Evolutionary conservation across 805 yeast genomes (phyloP), one percentile per base, ranked within the genome.

Genomic region (Saccharomycopsis malanga): DNA sequence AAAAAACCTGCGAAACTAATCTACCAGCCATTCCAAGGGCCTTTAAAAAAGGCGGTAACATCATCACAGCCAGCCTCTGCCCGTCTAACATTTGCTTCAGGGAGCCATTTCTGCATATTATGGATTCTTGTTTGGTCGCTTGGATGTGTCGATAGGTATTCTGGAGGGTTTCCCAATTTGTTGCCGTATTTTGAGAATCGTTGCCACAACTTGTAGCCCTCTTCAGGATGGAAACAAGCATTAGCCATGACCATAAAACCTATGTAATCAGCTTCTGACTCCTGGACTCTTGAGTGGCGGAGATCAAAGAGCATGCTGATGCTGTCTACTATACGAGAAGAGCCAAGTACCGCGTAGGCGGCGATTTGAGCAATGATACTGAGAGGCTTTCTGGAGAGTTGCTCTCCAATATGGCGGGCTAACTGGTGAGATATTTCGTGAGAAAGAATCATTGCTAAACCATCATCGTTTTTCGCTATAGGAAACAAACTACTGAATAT

Each of bases 391-490:
- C 76, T 73, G 12, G 95, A 81, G 46, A 91, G 59, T 56, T 82
- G 81, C 59, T 93, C 99, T 41, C 83, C 80, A 4, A 93, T 78
- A 61, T 93, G 98, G 50, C 95, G 80, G 6, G 96, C 96, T 54
- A 93, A 69, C 62, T 88, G 95, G 66, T 93, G 98, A 0, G 96
- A 89, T 47, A 89, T 76, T 58, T 93, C 99, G 61, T 93, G 99
- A 0, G 95, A 71, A 39, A 93, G 67, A 2, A 93, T 96, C 0
- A 98, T 88, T n/a, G 98, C 98, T 39, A 93, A 65, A 1, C 96
- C 97, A 61, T 87, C 94, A 44, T 87, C 94, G 58, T 85, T 80
- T 22, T 68, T 66, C 61, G 95, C 82, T 25, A 93, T 76, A 1
- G 85, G 83, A 40, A 93, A 61, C 35, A 93, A 86, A 7, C 85